Conservation (phyloP, 768 basidiomycete genomes). For the Trametes meyenii region DNA sequence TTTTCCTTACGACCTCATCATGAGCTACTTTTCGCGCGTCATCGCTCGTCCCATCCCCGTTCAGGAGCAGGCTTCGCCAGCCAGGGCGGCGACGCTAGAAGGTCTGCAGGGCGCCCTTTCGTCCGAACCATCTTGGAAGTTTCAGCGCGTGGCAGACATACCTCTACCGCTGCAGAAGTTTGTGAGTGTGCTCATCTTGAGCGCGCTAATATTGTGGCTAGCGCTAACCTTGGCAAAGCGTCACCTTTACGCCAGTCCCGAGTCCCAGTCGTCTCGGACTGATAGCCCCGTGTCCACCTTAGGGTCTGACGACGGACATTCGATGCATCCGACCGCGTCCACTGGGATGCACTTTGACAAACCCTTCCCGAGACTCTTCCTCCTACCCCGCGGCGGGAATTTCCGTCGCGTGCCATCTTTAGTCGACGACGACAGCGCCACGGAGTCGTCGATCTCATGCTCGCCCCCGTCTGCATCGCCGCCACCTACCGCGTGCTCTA, state of each 20-base stretch:
- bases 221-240: no score
- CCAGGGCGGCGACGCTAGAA: not conserved
- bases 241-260: no score
- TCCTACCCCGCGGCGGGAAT: not conserved
- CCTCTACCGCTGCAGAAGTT: no score
- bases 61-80: not conserved
- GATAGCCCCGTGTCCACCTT: no score
- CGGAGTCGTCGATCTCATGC: not conserved
- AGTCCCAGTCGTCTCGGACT: no score
- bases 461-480: constrained; percentile 6
- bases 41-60: constrained; percentile 4
- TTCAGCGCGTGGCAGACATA: no score
- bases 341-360: no score
- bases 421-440: constrained; percentile 5
- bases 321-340: not conserved
- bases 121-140: no score
- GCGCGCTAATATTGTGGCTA: no score
- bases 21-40: constrained; percentile 15
- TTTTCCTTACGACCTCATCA: not conserved
- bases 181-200: no score
- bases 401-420: constrained; percentile 1
- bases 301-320: not conserved
- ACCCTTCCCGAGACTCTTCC: not conserved
- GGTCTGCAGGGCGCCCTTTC: not conserved
- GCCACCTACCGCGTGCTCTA: constrained; percentile 10